These are phyloP conservation scores for Apophysomyces variabilis DNA, from an alignment of 371 early-diverging fungal genomes.

Conservation along the genomic window DNA sequence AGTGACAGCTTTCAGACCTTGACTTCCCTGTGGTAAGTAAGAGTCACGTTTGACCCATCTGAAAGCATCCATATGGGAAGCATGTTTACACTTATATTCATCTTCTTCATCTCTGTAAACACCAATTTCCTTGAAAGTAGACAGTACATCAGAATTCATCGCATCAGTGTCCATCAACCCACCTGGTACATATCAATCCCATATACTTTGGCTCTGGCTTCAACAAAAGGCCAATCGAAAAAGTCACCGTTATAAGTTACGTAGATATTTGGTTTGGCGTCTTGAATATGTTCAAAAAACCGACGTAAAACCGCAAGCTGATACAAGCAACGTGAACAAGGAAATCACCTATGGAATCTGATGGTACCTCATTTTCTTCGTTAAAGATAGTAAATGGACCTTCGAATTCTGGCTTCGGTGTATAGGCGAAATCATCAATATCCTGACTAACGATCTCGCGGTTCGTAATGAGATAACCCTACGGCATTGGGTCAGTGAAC, in stretches of 20 bases:
- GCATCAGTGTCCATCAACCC: too few species aligned
- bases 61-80: constrained; percentile 99
- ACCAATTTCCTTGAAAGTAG: constrained; percentile 73
- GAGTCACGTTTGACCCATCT: constrained; percentile 99
- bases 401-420: constrained; percentile 95
- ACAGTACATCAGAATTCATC: too few species aligned
- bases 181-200: constrained; percentile 83
- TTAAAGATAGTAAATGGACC: constrained; percentile 98
- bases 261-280: constrained; percentile 89
- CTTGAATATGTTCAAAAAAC: constrained; percentile 94
- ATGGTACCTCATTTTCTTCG: constrained; percentile 83
- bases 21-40: constrained; percentile 98
- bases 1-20: constrained; percentile 97
- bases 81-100: constrained; percentile 88
- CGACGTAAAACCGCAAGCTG: constrained; percentile 74
- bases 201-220: constrained; percentile 81
- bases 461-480: constrained; percentile 98
- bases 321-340: not conserved
- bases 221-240: constrained; percentile 99
- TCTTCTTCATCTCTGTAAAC: constrained; percentile 82
- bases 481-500: constrained; percentile 12
- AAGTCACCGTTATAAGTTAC: constrained; percentile 99
- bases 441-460: constrained; percentile 96
- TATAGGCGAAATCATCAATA: constrained; percentile 98
- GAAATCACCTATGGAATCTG: not conserved